Evolutionary conservation across 768 basidiomycete genomes (phyloP).

Genomic region (Chlorophyllum brunneum): DNA sequence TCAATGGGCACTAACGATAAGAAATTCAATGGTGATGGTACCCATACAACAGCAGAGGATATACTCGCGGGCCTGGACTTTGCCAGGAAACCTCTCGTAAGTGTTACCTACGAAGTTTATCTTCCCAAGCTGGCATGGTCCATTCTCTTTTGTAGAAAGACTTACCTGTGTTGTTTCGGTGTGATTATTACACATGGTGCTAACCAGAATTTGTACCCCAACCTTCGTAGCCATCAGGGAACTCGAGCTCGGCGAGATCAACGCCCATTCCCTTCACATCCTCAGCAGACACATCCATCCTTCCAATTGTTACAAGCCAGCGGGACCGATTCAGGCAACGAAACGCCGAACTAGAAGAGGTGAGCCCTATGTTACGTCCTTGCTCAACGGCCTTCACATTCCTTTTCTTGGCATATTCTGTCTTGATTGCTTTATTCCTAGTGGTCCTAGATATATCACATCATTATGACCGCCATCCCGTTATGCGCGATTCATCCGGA

Average conservation of each 20-base stretch:
- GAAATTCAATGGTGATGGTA: slow-evolving; percentile 11
- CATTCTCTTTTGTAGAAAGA: neutral
- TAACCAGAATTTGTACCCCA: neutral
- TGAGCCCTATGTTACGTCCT: slow-evolving; percentile 25
- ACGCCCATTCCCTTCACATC: slow-evolving; percentile 70
- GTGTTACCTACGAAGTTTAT: slow-evolving; percentile 19
- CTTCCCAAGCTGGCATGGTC: neutral
- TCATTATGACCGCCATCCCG: neutral
- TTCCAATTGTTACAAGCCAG: slow-evolving; percentile 98
- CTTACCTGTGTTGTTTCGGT: neutral
- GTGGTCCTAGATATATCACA: neutral
- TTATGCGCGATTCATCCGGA: neutral
- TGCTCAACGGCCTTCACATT: neutral
- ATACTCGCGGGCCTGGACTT: slow-evolving; percentile 72
- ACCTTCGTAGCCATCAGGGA: slow-evolving; percentile 12
- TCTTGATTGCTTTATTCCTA: neutral
- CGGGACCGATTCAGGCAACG: slow-evolving; percentile 96
- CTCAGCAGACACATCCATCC: slow-evolving; percentile 86
- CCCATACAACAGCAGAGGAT: slow-evolving; percentile 38
- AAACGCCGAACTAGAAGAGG: slow-evolving; percentile 96
- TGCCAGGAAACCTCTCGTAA: slow-evolving; percentile 48
- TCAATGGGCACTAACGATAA: slow-evolving; percentile 64
- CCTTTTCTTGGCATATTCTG: neutral
- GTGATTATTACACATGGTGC: neutral
- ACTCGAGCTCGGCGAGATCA: slow-evolving; percentile 35